A percentile compares a stretch with the other conserved stretches of the same genome.
phyloP scores from a whole-genome alignment of 179 eudicot genomes.

The Beta macrorhiza region DNA sequence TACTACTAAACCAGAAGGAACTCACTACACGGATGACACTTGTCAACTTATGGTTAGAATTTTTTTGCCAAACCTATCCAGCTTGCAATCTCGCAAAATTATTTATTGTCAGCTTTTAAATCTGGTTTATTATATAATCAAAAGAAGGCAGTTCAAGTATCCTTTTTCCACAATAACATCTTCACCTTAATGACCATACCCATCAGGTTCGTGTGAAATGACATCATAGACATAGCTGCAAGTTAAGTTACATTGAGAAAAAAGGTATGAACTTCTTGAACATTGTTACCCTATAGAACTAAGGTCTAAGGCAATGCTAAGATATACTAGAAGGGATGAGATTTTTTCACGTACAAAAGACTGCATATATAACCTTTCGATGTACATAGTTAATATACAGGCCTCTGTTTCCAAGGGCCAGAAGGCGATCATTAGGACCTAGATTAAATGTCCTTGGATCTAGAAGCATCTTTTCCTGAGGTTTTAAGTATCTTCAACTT shows the following conservation, averaged over 20 bases:
- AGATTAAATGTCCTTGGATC: not conserved
- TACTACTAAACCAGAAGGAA: too few relatives aligned
- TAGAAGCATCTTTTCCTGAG: not conserved
- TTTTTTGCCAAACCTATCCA: too few relatives aligned
- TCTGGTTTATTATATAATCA: too few relatives aligned
- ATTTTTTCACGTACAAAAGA: not conserved
- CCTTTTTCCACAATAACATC: not conserved
- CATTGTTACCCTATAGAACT: not conserved
- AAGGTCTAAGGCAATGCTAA: not conserved
- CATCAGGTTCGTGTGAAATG: not conserved
- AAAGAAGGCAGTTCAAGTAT: not conserved
- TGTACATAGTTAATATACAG: not conserved
- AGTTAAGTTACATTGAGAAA: not conserved
- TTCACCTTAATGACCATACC: not conserved
- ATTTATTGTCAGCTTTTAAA: too few relatives aligned
- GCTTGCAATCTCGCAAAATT: too few relatives aligned
- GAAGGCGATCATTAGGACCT: not conserved
- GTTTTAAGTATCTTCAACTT: not conserved
- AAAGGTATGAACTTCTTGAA: not conserved
- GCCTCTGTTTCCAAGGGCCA: too few relatives aligned
- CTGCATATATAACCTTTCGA: not conserved
- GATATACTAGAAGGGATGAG: not conserved
- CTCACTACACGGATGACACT: too few relatives aligned
- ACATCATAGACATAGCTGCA: not conserved
- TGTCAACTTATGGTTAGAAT: too few relatives aligned